Conservation (phyloP, 2,329 filamentous ascomycete genomes). For the Cladosporium sp. region DNA sequence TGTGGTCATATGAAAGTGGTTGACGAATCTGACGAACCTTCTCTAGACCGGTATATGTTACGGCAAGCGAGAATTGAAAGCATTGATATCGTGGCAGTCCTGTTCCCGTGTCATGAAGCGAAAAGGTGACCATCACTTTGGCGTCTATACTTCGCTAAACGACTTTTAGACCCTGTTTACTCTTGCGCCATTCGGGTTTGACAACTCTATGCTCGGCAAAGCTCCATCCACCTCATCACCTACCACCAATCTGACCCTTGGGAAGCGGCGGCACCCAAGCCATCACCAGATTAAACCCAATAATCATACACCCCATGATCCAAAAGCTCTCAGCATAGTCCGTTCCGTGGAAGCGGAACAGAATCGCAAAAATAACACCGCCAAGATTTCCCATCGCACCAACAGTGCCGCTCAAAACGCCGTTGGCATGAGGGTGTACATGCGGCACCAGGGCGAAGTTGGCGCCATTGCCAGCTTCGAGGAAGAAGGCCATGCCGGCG, state of each 20-base stretch:
- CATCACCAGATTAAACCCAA: slow-evolving; percentile 63
- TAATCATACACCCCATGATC: slow-evolving; percentile 71
- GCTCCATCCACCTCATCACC: slow-evolving; percentile 13
- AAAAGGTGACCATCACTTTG: too few species aligned
- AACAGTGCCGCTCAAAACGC: slow-evolving; percentile 64
- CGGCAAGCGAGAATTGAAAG: too few species aligned
- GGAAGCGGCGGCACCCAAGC: slow-evolving; percentile 56
- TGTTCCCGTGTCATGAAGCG: too few species aligned
- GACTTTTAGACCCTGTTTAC: too few species aligned
- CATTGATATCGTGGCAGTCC: too few species aligned
- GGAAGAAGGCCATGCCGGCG: slow-evolving; percentile 69
- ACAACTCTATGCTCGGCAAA: not conserved
- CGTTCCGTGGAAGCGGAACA: slow-evolving; percentile 67
- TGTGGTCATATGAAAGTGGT: too few species aligned
- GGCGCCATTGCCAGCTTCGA: slow-evolving; percentile 76
- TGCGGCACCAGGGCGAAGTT: slow-evolving; percentile 84
- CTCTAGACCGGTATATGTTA: too few species aligned
- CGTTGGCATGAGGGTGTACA: slow-evolving; percentile 74
- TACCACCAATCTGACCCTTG: slow-evolving; percentile 47
- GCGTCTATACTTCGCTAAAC: too few species aligned
- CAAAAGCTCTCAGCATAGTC: slow-evolving; percentile 62
- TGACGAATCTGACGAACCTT: too few species aligned
- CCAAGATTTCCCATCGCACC: slow-evolving; percentile 69
- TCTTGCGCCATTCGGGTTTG: too few species aligned
- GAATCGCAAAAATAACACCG: slow-evolving; percentile 73